Evolutionary conservation across 2,329 filamentous ascomycete genomes (phyloP).

Genomic region (Lachnellula cervina): DNA sequence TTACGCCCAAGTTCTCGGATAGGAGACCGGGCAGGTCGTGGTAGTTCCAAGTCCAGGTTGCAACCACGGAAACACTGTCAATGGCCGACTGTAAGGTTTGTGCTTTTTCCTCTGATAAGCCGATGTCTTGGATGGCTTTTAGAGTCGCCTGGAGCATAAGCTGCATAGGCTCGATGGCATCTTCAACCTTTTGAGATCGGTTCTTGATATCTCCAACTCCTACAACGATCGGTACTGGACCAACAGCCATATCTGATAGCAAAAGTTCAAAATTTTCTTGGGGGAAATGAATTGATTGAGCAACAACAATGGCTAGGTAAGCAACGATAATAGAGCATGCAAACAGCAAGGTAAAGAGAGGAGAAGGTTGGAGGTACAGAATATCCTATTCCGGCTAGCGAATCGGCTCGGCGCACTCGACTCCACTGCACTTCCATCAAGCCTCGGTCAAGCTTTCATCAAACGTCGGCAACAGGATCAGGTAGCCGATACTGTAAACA

Average conservation of each 20-base stretch:
- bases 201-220: conserved; percentile 61
- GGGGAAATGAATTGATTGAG: too few relatives aligned
- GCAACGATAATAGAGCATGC: too few relatives aligned
- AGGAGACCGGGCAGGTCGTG: conserved; percentile 52
- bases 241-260: not conserved
- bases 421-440: too few relatives aligned
- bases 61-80: conserved; percentile 56
- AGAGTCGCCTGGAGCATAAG: conserved; percentile 54
- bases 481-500: too few relatives aligned
- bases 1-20: conserved; percentile 43
- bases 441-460: too few relatives aligned
- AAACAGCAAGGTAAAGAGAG: too few relatives aligned
- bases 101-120: conserved; percentile 26
- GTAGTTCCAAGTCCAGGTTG: conserved; percentile 64
- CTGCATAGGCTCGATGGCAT: conserved; percentile 54
- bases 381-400: too few relatives aligned
- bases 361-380: too few relatives aligned
- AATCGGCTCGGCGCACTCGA: too few relatives aligned
- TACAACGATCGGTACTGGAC: conserved; percentile 49
- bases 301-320: too few relatives aligned
- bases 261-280: too few relatives aligned
- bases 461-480: too few relatives aligned
- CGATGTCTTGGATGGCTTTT: conserved; percentile 47
- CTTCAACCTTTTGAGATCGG: conserved; percentile 43
- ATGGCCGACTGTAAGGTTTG: conserved; percentile 40